Conservation (phyloP, 2,329 filamentous ascomycete species). For the Sclerotinia borealis region DNA sequence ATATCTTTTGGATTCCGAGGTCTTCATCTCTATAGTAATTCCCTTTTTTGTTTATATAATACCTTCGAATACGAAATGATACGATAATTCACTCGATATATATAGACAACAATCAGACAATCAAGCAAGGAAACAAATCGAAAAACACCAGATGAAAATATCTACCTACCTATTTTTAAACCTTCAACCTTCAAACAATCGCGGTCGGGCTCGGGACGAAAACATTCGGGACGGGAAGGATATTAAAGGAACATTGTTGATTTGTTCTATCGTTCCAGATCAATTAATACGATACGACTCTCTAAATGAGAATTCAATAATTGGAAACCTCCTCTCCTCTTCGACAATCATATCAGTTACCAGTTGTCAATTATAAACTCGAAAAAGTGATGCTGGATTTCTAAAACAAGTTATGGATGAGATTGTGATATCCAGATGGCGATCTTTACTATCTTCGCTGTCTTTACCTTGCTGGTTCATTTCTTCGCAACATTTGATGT, state of each 20-base stretch:
- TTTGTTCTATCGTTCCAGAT: not conserved
- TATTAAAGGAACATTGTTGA: not conserved
- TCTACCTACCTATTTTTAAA: not conserved
- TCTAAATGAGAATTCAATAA: not conserved
- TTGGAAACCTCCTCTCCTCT: not conserved
- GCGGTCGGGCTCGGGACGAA: not conserved
- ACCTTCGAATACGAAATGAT: not conserved
- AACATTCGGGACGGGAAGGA: not conserved
- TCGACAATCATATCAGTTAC: not conserved
- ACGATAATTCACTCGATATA: not conserved
- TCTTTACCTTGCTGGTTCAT: not conserved
- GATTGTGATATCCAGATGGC: not conserved
- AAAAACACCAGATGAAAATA: not conserved
- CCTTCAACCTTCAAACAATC: not conserved
- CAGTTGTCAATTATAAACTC: not conserved
- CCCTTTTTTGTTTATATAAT: not conserved
- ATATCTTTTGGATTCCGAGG: not conserved
- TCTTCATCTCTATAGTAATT: not conserved
- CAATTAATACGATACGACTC: not conserved
- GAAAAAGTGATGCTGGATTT: slow-evolving; percentile 29
- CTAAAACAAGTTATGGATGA: slow-evolving; percentile 11
- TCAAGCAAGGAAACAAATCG: not conserved
- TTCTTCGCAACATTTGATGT: not conserved
- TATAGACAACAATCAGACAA: not conserved
- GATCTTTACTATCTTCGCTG: not conserved